These are phyloP conservation scores for Pleurotus cornucopiae DNA, from an alignment of 768 basidiomycete genomes.

Conservation along the genomic window DNA sequence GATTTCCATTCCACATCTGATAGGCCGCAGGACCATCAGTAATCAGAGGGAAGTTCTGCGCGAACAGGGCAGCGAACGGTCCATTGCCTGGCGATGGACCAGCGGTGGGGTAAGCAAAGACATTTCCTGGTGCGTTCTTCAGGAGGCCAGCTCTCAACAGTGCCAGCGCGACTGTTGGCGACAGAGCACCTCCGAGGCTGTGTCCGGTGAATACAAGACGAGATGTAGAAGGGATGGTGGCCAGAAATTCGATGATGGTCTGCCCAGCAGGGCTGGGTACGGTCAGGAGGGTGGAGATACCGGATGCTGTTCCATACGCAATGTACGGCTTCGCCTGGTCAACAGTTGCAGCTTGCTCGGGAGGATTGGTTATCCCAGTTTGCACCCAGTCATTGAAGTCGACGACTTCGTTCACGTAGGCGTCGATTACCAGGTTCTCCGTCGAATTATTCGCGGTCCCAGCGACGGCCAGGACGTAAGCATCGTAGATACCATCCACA, in stretches of 20 bases:
- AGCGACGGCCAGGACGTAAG: slow-evolving; percentile 1
- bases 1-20: slow-evolving; percentile 3
- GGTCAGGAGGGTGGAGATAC: not conserved
- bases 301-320: not conserved
- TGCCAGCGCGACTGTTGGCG: not conserved
- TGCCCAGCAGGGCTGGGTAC: not conserved
- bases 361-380: not conserved
- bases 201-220: slow-evolving; percentile 6
- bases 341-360: no score
- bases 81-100: not conserved
- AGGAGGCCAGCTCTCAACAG: not conserved
- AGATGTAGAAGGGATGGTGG: not conserved
- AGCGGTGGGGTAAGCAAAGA: not conserved
- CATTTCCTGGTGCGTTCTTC: not conserved
- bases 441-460: not conserved
- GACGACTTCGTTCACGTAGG: not conserved
- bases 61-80: not conserved
- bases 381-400: not conserved
- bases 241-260: not conserved
- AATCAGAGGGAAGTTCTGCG: not conserved
- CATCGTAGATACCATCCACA: not conserved
- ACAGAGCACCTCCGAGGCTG: slow-evolving; percentile 3
- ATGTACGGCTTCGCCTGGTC: not conserved
- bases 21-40: not conserved
- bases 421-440: not conserved